Evolutionary conservation across 495 filamentous ascomycete species (phyloP), one percentile per base, ranked within the genome.

Genomic region (Tuber indicum): DNA sequence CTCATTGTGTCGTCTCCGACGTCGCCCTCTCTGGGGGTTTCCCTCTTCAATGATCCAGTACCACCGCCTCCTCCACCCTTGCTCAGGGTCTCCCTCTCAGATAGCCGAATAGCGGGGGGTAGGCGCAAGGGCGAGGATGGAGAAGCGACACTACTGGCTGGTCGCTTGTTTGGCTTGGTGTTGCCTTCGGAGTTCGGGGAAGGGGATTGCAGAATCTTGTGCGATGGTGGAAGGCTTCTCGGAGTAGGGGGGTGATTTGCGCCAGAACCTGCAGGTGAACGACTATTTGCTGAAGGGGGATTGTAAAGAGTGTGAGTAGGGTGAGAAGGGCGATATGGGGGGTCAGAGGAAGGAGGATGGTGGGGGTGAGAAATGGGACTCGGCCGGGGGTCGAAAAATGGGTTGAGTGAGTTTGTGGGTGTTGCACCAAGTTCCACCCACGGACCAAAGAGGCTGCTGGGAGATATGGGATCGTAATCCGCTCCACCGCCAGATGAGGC

Each of bases 1-100:
- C 78, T 80, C 78, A 80, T 80, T n/a, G 78, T 49, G 78, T 66
- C 44, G 73, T 76, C 74, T 80, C 45, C 58, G n/a, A n/a, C 12
- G 58, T 66, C n/a, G n/a, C 58, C 26, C 7, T 32, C 26, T 66
- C 32, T n/a, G 58, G 58, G 58, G 58, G 10, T 62, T 77, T 8
- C 74, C 46, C 76, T 74, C 70, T 44, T 43, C 49, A n/a, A 36
- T 66, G 76, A 21, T 72, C 74, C 39, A 47, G 72, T 76, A 21
- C 49, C 75, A 45, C 71, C 72, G 41, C 72, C 73, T 58, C 73
- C 73, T 32, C 73, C 26, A 77, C 79, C 39, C 47, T 78, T 79
- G 73, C 71, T 71, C 43, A 74, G 78, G 23, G 76, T 76, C 21
- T 76, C 77, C 70, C 78, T 69, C 45, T 69, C 71, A 3, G 73